phyloP scores from a whole-genome alignment of 2,329 filamentous ascomycete genomes.

The Metarhizium guizhouense region DNA sequence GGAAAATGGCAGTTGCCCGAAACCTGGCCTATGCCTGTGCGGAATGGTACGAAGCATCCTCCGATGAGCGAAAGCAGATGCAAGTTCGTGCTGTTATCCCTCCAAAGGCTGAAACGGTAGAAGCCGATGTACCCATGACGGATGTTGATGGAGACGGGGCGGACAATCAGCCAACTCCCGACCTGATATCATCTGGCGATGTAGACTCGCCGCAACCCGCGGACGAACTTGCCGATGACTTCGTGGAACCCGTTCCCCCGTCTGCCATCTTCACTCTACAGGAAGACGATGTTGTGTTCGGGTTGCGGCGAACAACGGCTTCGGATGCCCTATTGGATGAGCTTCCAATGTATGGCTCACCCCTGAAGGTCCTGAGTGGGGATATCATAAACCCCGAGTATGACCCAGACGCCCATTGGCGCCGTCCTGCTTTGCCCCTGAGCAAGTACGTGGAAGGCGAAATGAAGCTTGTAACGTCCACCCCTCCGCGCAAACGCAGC shows the following conservation, averaged over 20 bases:
- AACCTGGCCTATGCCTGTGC: conserved; percentile 77
- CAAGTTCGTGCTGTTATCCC: conserved; percentile 55
- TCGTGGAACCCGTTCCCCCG: conserved; percentile 50
- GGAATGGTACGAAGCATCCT: conserved; percentile 62
- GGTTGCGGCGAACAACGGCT: conserved; percentile 62
- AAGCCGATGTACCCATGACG: conserved; percentile 23
- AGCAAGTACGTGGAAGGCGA: conserved; percentile 82
- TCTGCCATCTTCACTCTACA: conserved; percentile 77
- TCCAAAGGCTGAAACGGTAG: conserved; percentile 23
- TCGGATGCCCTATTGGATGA: conserved; percentile 72
- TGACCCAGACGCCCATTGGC: conserved; percentile 65
- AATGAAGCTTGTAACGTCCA: conserved; percentile 58
- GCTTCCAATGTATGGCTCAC: conserved; percentile 68
- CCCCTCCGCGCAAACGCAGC: conserved; percentile 65
- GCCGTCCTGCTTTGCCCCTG: conserved; percentile 67
- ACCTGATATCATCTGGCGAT: conserved; percentile 56
- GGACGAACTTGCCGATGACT: conserved; percentile 29
- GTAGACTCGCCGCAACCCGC: conserved; percentile 44
- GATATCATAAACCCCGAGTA: conserved; percentile 48
- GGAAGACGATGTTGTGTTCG: conserved; percentile 73
- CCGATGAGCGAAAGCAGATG: conserved; percentile 54
- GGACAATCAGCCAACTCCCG: conserved; percentile 52
- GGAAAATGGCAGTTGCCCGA: conserved; percentile 76
- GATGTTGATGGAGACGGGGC: conserved; percentile 22
- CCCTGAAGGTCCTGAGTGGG: conserved; percentile 48